Evolutionary conservation across 2,329 filamentous ascomycete genomes (phyloP).

Genomic region (Aspergillus japonicus): DNA sequence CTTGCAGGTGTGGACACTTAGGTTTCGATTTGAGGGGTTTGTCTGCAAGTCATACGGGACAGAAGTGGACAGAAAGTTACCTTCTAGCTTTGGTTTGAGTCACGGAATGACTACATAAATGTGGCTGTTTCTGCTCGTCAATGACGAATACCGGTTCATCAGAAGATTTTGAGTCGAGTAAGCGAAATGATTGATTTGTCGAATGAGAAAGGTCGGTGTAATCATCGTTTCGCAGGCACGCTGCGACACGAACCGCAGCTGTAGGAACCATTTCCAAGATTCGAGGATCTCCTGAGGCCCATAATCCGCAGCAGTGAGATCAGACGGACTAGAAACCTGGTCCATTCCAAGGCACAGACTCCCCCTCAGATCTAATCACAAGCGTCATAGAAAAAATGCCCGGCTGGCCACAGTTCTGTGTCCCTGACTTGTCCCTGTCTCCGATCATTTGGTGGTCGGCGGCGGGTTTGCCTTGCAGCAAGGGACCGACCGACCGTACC

Average conservation of each 20-base stretch:
- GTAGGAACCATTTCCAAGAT: not conserved
- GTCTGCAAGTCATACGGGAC: not conserved
- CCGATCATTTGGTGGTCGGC: not conserved
- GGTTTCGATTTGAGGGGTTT: not conserved
- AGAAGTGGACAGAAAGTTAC: not conserved
- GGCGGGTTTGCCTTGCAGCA: not conserved
- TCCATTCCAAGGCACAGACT: not conserved
- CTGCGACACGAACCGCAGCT: not conserved
- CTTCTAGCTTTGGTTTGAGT: not conserved
- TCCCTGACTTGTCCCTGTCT: not conserved
- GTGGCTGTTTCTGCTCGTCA: not conserved
- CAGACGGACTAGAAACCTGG: constrained; percentile 3
- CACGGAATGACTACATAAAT: not conserved
- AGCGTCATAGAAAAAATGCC: not conserved
- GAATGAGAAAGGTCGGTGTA: no score
- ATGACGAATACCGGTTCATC: not conserved
- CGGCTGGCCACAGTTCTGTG: not conserved
- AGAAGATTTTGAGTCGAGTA: no score
- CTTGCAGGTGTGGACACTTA: not conserved
- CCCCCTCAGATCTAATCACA: constrained; percentile 7
- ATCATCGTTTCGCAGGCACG: not conserved
- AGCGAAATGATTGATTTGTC: no score
- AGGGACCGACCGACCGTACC: not conserved
- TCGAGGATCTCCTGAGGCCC: not conserved
- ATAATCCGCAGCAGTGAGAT: not conserved